Base-by-base conservation (phyloP, 2,329 filamentous ascomycete genomes). In the Remersonia thermophila region DNA sequence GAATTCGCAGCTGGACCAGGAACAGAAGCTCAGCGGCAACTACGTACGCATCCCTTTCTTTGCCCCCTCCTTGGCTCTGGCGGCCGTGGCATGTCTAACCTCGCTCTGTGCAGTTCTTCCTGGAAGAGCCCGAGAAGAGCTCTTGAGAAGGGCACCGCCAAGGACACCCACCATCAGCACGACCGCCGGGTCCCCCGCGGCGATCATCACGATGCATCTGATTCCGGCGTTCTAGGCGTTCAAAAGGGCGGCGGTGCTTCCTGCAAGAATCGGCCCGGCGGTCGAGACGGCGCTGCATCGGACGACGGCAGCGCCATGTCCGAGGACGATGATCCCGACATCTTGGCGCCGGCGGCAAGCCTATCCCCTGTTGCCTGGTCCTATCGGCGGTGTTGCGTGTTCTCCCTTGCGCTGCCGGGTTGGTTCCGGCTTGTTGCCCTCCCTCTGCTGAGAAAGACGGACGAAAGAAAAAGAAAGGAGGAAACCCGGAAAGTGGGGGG, bases 1-100 rank as follows among this genome's bases (percentile, higher is more conserved):
- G 55, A 80, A 87, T 62, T 91, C 83, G 56, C 91, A 98, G 68
- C 74, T 96, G 50, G 91, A 98, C 62, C 87, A 95, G 60, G 91
- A 96, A 58, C 91, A 98, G 72, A 98, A 98, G 72, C 51, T 86
- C 53, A 65, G 63, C 47, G 93, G 93, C 51, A 96, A 96, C 66
- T 98, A 82, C 67, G 80, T 84, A 69, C 69, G 78, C 73, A 16
- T 30, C 23, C 3, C 18, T n/a, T n/a, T n/a, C n/a, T n/a, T 73
- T 17, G 27, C 18, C 3, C 20, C 11, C 16, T 26, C 2, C n/a
- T 18, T 3, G 15, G 8, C 11, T 10, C 2, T 27, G 4, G 7
- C 10, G 13, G 11, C 13, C 10, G n/a, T 18, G 7, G 6, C 7
- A 26, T 12, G 38, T 47, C 14, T 43, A 35, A 27, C 20, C 1